Evolutionary conservation across 2,329 filamentous ascomycete genomes (phyloP), one percentile per base, ranked within the genome.

Genomic region (Aspergillus quadricinctus): DNA sequence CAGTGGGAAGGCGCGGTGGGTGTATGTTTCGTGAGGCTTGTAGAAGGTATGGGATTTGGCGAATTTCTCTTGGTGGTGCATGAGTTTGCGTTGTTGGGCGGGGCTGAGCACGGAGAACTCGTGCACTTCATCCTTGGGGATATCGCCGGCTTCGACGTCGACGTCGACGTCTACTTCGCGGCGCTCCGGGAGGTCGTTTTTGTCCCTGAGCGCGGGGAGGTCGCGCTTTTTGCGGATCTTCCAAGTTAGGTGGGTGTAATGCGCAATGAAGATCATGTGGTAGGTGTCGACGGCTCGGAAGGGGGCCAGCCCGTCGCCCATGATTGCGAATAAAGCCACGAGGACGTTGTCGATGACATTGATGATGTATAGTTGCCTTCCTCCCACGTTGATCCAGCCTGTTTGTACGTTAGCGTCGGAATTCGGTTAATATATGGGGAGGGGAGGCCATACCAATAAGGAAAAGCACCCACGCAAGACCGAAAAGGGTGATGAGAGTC

Each of bases 391-490:
- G 68, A 94, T 90, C 90, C 90, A 95, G 49, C 83, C 80, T 79
- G 48, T 8, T 49, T n/a, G 50, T 19, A 27, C 5, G 17, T 57
- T 50, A 56, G 41, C 17, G 29, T 51, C 23, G 61, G 50, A 17
- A 14, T 28, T 5, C 2, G 29, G 8, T 27, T 28, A n/a, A 17
- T 21, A 19, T n/a, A 25, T 27, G 5, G 21, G 11, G 14, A 49
- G 19, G n/a, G n/a, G 8, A 17, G 19, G 31, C 57, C 71, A 55
- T 72, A 78, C 87, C 89, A 69, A 96, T 96, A 54, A 95, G 78
- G 74, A 93, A 94, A n/a, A 95, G 81, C 1, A 96, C 90, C 91
- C 90, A 96, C 0, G 89, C 89, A 11, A 93, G 79, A 66, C 90
- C 90, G 64, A 95, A 96, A 0, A 92, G 78, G 0, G 90, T 94